Percentiles rank a stretch among this genome's conserved stretches.
Conservation (phyloP, 306 rosid genomes). For the Arachis hypogaea region DNA sequence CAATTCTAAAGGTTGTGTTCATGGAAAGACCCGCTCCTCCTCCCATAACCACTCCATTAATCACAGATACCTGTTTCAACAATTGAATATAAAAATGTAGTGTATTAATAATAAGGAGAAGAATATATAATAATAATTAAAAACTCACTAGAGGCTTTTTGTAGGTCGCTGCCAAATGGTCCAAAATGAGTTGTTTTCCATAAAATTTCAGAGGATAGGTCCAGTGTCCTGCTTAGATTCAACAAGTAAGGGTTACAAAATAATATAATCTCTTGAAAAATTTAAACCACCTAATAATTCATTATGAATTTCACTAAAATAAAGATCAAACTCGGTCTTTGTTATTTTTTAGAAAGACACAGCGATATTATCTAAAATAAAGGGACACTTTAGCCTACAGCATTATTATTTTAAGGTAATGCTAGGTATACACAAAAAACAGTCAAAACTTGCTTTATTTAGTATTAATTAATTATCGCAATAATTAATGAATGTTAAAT, state of each 20-base stretch:
- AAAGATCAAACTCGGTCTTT: no score
- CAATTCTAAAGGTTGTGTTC: constrained; percentile 33
- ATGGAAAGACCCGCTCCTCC: constrained; percentile 41
- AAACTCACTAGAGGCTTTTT: constrained; percentile 38
- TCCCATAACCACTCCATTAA: constrained; percentile 43
- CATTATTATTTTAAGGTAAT: no score
- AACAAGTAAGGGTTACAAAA: not conserved
- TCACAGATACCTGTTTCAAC: constrained; percentile 32
- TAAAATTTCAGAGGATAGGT: constrained; percentile 19
- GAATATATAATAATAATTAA: not conserved
- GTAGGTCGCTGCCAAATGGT: constrained; percentile 35
- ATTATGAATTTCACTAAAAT: no score
- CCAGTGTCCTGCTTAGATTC: constrained; percentile 40
- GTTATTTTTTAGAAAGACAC: no score
- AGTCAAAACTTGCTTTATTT: no score
- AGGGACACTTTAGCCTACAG: no score
- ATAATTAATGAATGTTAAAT: no score
- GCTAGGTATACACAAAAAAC: no score
- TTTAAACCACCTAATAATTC: no score
- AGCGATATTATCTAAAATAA: no score
- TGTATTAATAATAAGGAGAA: not conserved
- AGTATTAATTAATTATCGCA: no score
- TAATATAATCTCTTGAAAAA: no score
- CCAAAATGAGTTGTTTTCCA: constrained; percentile 23
- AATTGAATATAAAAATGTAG: not conserved